A percentile compares a stretch with the other conserved stretches of the same genome.
Conservation (phyloP, 164 flowering plant genomes). For the Liriodendron chinense region DNA sequence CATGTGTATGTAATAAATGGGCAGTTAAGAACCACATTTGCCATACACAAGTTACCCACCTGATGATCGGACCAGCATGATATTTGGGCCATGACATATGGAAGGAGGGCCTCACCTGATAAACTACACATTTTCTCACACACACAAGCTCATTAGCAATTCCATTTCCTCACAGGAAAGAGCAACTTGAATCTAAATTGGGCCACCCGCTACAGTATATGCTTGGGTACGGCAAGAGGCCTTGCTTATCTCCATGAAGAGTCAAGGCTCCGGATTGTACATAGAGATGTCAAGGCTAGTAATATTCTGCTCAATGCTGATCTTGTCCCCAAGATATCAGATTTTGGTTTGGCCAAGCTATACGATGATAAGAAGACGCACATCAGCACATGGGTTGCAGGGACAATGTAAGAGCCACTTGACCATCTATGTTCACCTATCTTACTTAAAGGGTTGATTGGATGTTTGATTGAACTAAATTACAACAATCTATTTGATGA, state of each 20-base stretch:
- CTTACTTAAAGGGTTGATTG: too few relatives aligned
- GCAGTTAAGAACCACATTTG: neutral
- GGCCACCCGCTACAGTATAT: conserved; percentile 10
- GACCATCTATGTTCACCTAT: too few relatives aligned
- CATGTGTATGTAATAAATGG: neutral
- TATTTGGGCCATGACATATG: neutral
- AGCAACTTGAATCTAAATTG: conserved; percentile 5
- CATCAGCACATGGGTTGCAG: conserved; percentile 45
- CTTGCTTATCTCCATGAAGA: conserved; percentile 19
- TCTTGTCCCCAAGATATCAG: conserved; percentile 35
- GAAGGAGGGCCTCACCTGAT: neutral
- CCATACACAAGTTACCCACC: neutral
- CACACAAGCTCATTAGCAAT: too few relatives aligned
- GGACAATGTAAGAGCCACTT: conserved; percentile 29
- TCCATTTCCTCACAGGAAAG: neutral
- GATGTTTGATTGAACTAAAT: too few relatives aligned
- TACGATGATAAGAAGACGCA: conserved; percentile 36
- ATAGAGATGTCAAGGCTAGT: conserved; percentile 16
- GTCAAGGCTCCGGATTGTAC: conserved; percentile 15
- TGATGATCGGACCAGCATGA: neutral
- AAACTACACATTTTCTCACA: neutral
- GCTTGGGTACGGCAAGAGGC: conserved; percentile 19
- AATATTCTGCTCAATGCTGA: conserved; percentile 25
- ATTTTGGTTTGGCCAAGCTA: conserved; percentile 45
- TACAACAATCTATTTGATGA: too few relatives aligned